phyloP scores from a whole-genome alignment of 148 eudicot genomes.

The Oxyria digyna region DNA sequence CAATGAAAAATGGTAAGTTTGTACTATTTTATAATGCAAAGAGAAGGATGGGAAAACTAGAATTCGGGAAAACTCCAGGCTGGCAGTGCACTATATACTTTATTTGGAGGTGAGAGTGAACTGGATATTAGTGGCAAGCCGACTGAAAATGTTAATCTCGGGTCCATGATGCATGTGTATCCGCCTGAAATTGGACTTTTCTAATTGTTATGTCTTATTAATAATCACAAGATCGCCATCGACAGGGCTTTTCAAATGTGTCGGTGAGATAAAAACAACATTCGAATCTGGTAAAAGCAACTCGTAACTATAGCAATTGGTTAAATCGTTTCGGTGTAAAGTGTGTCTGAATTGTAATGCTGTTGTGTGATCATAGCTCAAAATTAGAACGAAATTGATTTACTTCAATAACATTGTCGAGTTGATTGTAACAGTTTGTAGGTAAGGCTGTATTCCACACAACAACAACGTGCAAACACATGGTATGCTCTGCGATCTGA shows the following conservation, averaged over 20 bases:
- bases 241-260: background rate
- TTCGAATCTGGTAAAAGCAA: background rate
- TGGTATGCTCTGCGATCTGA: background rate
- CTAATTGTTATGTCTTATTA: background rate
- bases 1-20: background rate
- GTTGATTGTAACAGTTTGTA: background rate
- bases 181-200: background rate
- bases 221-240: background rate
- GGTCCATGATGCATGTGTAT: background rate
- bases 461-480: background rate
- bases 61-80: background rate
- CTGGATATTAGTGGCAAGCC: constrained; percentile 4
- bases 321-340: no score
- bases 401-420: background rate
- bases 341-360: no score
- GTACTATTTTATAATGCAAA: background rate
- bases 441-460: background rate
- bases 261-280: background rate
- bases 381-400: background rate
- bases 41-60: background rate
- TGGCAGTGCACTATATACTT: background rate
- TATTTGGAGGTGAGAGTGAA: constrained; percentile 1
- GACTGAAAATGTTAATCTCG: background rate
- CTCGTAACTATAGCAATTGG: background rate
- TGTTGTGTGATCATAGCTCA: background rate